Percentiles rank a stretch among this genome's conserved stretches.
phyloP scores from a whole-genome alignment of 2,329 filamentous ascomycete genomes.

The Claviceps digitariae region DNA sequence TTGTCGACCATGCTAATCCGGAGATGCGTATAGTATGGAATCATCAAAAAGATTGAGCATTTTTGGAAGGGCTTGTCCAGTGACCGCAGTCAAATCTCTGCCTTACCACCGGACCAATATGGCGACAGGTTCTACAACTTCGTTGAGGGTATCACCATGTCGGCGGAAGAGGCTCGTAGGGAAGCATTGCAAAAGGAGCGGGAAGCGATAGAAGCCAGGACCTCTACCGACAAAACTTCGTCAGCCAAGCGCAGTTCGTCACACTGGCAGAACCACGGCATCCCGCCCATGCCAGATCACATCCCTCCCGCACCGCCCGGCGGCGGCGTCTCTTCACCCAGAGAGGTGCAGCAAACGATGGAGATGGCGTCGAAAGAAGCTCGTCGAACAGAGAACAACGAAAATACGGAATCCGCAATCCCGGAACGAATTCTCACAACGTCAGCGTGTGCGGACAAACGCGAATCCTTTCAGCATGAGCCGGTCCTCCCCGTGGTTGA shows the following conservation, averaged over 20 bases:
- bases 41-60: constrained; percentile 88
- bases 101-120: constrained; percentile 79
- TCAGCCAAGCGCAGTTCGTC: constrained; percentile 25
- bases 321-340: constrained; percentile 15
- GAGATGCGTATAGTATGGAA: constrained; percentile 57
- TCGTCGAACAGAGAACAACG: constrained; percentile 19
- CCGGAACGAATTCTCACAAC: constrained; percentile 46
- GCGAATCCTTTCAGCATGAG: constrained; percentile 44
- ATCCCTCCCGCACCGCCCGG: constrained; percentile 27
- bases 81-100: constrained; percentile 79
- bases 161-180: constrained; percentile 67
- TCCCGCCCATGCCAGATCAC: constrained; percentile 33
- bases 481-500: constrained; percentile 68
- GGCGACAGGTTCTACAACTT: constrained; percentile 91
- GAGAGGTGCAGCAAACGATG: constrained; percentile 27
- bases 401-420: constrained; percentile 32
- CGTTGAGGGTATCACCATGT: constrained; percentile 82
- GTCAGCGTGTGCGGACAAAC: constrained; percentile 24
- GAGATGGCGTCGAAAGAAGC: constrained; percentile 27
- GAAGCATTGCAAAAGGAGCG: constrained; percentile 47
- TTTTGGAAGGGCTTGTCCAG: constrained; percentile 90
- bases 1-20: neutral
- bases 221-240: constrained; percentile 16
- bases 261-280: constrained; percentile 17
- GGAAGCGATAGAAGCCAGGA: constrained; percentile 33